Percentiles rank a stretch among this genome's conserved stretches.
phyloP scores from a whole-genome alignment of 768 basidiomycete genomes.

The Phanerodontia chrysosporium region DNA sequence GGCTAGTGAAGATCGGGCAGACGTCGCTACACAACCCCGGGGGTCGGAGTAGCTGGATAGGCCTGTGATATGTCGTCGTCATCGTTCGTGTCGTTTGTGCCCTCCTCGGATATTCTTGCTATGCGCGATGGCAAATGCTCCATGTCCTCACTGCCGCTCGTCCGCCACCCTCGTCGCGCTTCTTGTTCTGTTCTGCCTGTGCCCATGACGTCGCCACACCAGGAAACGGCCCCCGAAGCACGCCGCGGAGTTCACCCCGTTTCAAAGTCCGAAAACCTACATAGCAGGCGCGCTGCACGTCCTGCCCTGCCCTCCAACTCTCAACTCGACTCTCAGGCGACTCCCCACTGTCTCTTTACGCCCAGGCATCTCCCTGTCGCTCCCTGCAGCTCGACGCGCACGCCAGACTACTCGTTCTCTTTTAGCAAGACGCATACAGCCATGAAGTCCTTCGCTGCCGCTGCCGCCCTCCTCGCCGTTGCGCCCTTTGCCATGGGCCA shows the following conservation, averaged over 20 bases:
- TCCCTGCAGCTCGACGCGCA: background rate
- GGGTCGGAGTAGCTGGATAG: constrained; percentile 92
- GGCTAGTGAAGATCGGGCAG: constrained; percentile 87
- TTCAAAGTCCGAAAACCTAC: constrained; percentile 3
- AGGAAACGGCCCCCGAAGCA: background rate
- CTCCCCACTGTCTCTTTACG: background rate
- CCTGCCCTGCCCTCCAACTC: background rate
- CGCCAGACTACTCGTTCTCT: background rate
- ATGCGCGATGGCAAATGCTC: background rate
- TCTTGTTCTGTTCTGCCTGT: background rate
- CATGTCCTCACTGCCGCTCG: background rate
- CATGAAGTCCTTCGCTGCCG: constrained; percentile 35
- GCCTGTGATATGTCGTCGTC: constrained; percentile 39
- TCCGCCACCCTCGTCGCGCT: background rate
- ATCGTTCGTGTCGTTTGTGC: background rate
- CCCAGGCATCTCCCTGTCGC: background rate
- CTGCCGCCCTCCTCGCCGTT: constrained; percentile 26
- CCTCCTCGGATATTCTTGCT: background rate
- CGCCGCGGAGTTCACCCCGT: background rate
- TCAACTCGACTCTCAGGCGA: background rate
- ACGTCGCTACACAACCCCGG: constrained; percentile 88
- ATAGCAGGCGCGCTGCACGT: background rate
- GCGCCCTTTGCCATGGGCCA: constrained; percentile 33
- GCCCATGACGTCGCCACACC: background rate
- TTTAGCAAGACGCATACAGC: background rate